Conservation (phyloP, 306 rosid genomes). For the Mimosa bimucronata region DNA sequence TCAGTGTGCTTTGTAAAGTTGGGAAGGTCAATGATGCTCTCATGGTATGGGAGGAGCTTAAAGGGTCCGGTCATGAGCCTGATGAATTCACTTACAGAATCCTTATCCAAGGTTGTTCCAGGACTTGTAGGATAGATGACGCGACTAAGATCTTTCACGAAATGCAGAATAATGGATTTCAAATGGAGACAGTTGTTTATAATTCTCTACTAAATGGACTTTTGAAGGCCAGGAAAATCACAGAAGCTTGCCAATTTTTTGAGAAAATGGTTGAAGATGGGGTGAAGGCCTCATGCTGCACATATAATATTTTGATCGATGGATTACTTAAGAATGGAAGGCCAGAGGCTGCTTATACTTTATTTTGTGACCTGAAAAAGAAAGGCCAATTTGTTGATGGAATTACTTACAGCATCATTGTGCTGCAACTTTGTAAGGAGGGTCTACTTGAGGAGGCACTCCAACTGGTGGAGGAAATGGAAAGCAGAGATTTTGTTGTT, state of each 20-base stretch:
- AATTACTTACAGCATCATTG: conserved; percentile 78
- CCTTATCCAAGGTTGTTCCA: conserved; percentile 76
- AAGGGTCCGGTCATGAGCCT: conserved; percentile 71
- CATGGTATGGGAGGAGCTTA: conserved; percentile 72
- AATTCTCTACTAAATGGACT: conserved; percentile 75
- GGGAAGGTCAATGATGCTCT: conserved; percentile 82
- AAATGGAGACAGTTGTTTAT: conserved; percentile 60
- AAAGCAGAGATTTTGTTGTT: conserved; percentile 75
- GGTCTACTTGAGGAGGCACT: conserved; percentile 76
- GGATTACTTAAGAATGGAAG: conserved; percentile 84
- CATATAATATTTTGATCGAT: conserved; percentile 78
- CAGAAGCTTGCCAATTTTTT: conserved; percentile 73
- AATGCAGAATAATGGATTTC: conserved; percentile 69
- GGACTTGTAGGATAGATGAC: conserved; percentile 59
- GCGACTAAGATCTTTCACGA: conserved; percentile 63
- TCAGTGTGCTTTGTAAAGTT: conserved; percentile 65
- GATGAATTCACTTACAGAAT: conserved; percentile 67
- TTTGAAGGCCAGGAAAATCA: conserved; percentile 71
- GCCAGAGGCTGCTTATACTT: conserved; percentile 74
- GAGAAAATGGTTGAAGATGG: conserved; percentile 89
- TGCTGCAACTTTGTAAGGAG: conserved; percentile 77
- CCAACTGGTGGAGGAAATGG: conserved; percentile 87
- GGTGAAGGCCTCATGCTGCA: conserved; percentile 68
- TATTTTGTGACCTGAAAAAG: conserved; percentile 84
- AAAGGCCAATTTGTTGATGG: conserved; percentile 86